These are phyloP conservation scores for Yamadazyma kanchanaburiensis DNA, from an alignment of 1,139 yeast species.

Conservation along the genomic window DNA sequence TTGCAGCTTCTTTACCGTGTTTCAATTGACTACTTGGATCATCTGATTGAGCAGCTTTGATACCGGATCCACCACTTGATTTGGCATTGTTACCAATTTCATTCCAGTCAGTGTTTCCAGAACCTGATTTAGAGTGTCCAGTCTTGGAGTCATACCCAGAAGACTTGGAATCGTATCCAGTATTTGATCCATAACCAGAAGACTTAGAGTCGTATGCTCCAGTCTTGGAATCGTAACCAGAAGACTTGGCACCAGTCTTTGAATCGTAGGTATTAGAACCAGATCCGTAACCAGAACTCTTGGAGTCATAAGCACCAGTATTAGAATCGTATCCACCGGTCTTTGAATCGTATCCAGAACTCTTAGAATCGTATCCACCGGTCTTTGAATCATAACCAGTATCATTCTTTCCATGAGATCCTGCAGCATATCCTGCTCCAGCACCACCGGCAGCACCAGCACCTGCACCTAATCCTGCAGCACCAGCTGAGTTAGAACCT, in stretches of 20 bases:
- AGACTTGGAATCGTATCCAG: conserved; percentile 1
- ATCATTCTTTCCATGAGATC: not conserved
- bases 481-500: conserved; percentile 6
- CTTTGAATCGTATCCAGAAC: not conserved
- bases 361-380: too few species aligned
- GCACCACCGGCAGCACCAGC: conserved; percentile 4
- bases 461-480: conserved; percentile 11
- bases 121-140: conserved; percentile 8
- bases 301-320: not conserved
- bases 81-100: conserved; percentile 10
- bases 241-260: conserved; percentile 3
- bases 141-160: conserved; percentile 1
- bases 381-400: conserved; percentile 1
- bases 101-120: conserved; percentile 7
- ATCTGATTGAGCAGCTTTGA: conserved; percentile 9
- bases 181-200: conserved; percentile 2
- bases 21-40: conserved; percentile 10
- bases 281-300: not conserved
- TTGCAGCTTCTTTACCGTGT: conserved; percentile 14
- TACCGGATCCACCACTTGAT: conserved; percentile 8
- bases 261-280: conserved; percentile 3
- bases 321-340: not conserved
- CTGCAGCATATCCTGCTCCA: not conserved
- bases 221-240: conserved; percentile 1
- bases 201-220: conserved; percentile 1